These are phyloP conservation scores for Fusarium liriodendri DNA, from an alignment of 2,329 filamentous ascomycete species.

Conservation along the genomic window DNA sequence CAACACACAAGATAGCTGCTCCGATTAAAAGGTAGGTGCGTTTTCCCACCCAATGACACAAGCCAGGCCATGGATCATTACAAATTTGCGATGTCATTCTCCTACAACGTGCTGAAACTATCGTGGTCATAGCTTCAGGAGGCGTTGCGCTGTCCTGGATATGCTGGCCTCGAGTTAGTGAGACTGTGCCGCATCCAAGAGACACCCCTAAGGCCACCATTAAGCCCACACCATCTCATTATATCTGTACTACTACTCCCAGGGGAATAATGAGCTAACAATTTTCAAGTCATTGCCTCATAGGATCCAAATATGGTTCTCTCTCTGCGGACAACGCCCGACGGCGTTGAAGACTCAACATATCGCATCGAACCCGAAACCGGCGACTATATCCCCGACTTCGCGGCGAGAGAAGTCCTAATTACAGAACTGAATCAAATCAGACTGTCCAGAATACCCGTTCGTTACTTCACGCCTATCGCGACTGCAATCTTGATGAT, in stretches of 20 bases:
- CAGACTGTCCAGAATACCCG: not conserved
- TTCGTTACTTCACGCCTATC: not conserved
- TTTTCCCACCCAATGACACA: not conserved
- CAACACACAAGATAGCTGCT: not conserved
- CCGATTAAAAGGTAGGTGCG: not conserved
- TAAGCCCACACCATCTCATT: not conserved
- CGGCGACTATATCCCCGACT: not conserved
- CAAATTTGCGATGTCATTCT: not conserved
- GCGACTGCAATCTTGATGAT: not conserved
- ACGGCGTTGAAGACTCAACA: not conserved
- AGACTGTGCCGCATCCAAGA: not conserved
- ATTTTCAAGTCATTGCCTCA: not conserved
- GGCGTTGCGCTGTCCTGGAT: not conserved
- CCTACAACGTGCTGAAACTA: not conserved
- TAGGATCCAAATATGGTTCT: not conserved
- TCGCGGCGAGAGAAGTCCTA: not conserved
- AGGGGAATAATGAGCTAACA: not conserved
- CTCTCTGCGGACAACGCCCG: not conserved
- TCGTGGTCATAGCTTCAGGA: not conserved
- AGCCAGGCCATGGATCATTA: not conserved
- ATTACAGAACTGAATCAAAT: not conserved
- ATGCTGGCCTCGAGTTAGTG: not conserved
- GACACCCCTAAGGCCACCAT: not conserved
- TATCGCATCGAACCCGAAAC: not conserved
- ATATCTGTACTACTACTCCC: not conserved